phyloP scores from a whole-genome alignment of 2,329 filamentous ascomycete genomes.

The Aspergillus hiratsukae region DNA sequence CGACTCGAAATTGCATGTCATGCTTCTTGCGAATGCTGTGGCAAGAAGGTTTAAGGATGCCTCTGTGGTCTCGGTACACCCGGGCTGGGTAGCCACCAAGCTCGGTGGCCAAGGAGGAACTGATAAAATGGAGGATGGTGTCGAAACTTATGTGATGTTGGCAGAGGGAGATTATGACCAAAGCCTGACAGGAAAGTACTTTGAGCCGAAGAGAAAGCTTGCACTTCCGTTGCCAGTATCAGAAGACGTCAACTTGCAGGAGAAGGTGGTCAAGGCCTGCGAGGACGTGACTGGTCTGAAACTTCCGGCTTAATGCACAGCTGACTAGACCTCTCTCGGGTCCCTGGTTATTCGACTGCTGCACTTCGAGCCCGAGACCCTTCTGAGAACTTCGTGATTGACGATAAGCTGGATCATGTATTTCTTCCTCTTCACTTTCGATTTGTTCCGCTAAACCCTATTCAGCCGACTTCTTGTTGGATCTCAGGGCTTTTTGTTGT shows the following conservation, averaged over 20 bases:
- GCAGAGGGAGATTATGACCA: constrained; percentile 29
- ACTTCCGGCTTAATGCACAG: constrained; percentile 3
- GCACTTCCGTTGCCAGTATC: constrained; percentile 9
- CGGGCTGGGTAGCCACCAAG: constrained; percentile 52
- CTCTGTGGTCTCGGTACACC: constrained; percentile 44
- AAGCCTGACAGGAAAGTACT: constrained; percentile 15
- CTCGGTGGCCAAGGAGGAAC: constrained; percentile 47
- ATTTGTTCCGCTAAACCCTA: no score
- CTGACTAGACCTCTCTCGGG: background rate
- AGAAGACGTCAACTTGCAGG: constrained; percentile 14
- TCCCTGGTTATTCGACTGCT: no score
- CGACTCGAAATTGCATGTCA: constrained; percentile 54
- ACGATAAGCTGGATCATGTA: no score
- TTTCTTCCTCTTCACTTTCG: no score
- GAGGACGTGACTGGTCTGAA: constrained; percentile 15
- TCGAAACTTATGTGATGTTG: constrained; percentile 48
- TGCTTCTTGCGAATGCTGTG: constrained; percentile 52
- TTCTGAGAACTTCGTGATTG: no score
- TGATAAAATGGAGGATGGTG: constrained; percentile 44
- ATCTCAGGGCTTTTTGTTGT: no score
- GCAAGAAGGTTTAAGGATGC: constrained; percentile 44
- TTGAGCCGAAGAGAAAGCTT: constrained; percentile 17
- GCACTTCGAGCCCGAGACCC: no score
- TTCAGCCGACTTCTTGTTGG: no score
- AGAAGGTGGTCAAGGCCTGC: constrained; percentile 16